Evolutionary conservation across 2,329 filamentous ascomycete genomes (phyloP).

Genomic region (Colletotrichum magnum): DNA sequence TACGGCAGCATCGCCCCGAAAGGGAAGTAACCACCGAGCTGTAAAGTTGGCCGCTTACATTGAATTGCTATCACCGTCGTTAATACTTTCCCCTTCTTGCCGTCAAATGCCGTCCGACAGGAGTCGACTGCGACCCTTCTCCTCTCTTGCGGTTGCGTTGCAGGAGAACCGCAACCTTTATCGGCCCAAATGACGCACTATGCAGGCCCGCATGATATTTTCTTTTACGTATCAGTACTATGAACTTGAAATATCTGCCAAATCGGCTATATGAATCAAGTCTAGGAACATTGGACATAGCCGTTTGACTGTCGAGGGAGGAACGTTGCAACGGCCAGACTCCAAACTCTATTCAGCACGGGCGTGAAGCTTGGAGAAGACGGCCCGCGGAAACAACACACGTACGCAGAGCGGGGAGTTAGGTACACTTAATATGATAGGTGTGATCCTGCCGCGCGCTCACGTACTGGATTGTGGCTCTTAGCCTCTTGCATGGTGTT

Average conservation of each 20-base stretch:
- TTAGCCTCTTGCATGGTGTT: not conserved
- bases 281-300: no score
- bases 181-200: slow-evolving; percentile 7
- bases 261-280: no score
- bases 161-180: not conserved
- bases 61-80: not conserved
- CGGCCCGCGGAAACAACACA: not conserved
- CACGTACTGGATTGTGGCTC: no score
- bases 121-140: not conserved
- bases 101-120: not conserved
- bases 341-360: slow-evolving; percentile 3
- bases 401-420: slow-evolving; percentile 1
- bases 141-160: not conserved
- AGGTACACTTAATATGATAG: not conserved
- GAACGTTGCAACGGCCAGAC: no score
- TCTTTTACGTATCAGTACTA: slow-evolving; percentile 14
- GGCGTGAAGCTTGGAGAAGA: not conserved
- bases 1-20: not conserved
- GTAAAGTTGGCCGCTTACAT: not conserved
- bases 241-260: not conserved
- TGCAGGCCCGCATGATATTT: not conserved
- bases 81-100: not conserved
- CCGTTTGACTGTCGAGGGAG: no score
- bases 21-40: not conserved
- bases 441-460: no score